These are phyloP conservation scores for Fusarium agapanthi DNA, from an alignment of 2,329 filamentous ascomycete species.

Conservation along the genomic window DNA sequence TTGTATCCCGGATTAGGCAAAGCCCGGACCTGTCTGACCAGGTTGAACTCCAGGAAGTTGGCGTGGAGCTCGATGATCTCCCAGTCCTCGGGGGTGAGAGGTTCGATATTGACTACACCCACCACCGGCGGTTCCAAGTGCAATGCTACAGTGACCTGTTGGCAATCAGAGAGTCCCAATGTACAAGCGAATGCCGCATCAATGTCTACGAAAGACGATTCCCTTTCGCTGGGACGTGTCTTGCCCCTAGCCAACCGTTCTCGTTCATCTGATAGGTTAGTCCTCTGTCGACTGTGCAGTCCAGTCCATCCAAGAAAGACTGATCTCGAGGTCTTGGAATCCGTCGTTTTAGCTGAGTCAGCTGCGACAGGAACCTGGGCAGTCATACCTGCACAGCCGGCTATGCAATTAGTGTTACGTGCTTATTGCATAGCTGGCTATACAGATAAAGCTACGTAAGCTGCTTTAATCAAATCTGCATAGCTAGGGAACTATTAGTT, in stretches of 20 bases:
- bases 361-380: too few relatives aligned
- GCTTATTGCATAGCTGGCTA: too few relatives aligned
- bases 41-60: constrained; percentile 92
- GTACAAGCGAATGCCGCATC: constrained; percentile 75
- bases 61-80: constrained; percentile 98
- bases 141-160: constrained; percentile 66
- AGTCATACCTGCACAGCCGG: too few relatives aligned
- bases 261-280: neutral
- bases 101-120: constrained; percentile 96
- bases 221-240: neutral
- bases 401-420: too few relatives aligned
- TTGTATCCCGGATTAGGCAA: constrained; percentile 76
- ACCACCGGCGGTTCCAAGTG: constrained; percentile 91
- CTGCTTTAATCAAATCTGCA: too few relatives aligned
- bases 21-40: constrained; percentile 92
- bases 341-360: too few relatives aligned
- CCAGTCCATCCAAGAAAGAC: neutral
- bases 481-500: too few relatives aligned
- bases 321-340: too few relatives aligned
- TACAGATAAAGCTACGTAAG: too few relatives aligned
- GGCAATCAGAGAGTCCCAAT: neutral
- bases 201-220: neutral
- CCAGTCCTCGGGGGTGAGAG: constrained; percentile 94
- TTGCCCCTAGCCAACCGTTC: accelerated
- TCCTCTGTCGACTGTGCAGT: neutral